Evolutionary conservation across 441 rosid genomes (phyloP).

Genomic region (Euphorbia celastroides): DNA sequence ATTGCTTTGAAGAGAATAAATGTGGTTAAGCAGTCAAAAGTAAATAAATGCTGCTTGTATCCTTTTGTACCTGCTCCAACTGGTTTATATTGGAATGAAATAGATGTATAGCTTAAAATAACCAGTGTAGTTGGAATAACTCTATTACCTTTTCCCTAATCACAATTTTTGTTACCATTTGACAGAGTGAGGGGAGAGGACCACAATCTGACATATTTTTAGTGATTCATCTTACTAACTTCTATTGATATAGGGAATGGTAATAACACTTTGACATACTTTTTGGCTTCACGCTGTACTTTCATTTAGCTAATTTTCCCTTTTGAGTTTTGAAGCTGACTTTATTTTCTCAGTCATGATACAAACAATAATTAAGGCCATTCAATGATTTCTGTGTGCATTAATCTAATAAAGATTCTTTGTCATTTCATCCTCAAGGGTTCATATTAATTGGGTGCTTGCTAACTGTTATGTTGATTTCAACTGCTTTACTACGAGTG

Average conservation of each 20-base stretch:
- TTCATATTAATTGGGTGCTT: not conserved
- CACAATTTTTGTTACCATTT: conserved; percentile 2
- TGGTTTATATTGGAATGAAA: conserved; percentile 1
- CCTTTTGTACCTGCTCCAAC: not conserved
- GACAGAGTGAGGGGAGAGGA: not conserved
- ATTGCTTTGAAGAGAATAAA: not conserved
- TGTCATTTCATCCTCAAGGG: not conserved
- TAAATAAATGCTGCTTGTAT: not conserved
- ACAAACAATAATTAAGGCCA: not conserved
- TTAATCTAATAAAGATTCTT: not conserved
- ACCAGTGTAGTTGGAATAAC: not conserved
- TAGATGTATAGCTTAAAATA: not conserved
- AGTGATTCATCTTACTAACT: not conserved
- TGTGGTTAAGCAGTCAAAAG: not conserved
- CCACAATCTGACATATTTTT: not conserved
- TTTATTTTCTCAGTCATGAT: not conserved
- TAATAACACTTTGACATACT: not conserved
- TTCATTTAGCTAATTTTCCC: not conserved
- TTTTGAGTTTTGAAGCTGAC: not conserved
- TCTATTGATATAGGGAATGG: not conserved
- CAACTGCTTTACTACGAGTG: not conserved
- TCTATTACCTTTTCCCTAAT: not conserved
- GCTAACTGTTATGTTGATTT: not conserved
- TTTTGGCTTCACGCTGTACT: not conserved
- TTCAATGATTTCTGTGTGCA: not conserved